phyloP scores from a whole-genome alignment of 371 early-diverging fungal species.

The Globomyces sp. region DNA sequence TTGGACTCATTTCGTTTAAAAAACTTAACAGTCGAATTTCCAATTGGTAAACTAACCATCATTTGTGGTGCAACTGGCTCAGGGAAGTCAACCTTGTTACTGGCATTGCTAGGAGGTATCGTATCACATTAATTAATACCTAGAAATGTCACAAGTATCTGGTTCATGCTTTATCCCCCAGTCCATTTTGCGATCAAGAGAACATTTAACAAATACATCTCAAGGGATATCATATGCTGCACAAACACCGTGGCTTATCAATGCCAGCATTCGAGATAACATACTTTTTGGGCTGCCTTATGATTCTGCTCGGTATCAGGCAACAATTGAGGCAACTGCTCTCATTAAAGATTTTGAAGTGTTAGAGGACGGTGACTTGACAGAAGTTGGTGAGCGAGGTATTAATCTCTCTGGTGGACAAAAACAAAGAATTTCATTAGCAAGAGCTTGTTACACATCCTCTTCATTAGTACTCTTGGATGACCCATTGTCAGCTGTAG shows the following conservation, averaged over 20 bases:
- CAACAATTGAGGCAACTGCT: conserved; percentile 46
- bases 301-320: conserved; percentile 33
- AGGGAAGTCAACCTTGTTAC: conserved; percentile 67
- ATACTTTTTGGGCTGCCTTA: conserved; percentile 42
- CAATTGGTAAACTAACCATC: conserved; percentile 47
- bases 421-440: conserved; percentile 26
- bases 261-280: conserved; percentile 51
- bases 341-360: conserved; percentile 73
- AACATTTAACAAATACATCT: background rate
- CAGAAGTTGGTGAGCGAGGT: conserved; percentile 75
- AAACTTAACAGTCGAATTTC: conserved; percentile 45
- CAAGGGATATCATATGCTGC: conserved; percentile 43
- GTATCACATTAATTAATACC: too few relatives aligned
- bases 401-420: conserved; percentile 31
- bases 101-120: conserved; percentile 40
- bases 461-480: conserved; percentile 37
- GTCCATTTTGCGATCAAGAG: too few relatives aligned
- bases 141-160: too few relatives aligned
- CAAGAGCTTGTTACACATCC: conserved; percentile 26
- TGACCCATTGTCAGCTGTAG: conserved; percentile 71
- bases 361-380: conserved; percentile 70
- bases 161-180: too few relatives aligned
- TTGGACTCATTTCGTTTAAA: conserved; percentile 10
- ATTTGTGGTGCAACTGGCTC: conserved; percentile 62
- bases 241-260: conserved; percentile 54